Evolutionary conservation across 2,329 filamentous ascomycete species (phyloP), one percentile per base, ranked within the genome.

Genomic region (Xylaria sp.): DNA sequence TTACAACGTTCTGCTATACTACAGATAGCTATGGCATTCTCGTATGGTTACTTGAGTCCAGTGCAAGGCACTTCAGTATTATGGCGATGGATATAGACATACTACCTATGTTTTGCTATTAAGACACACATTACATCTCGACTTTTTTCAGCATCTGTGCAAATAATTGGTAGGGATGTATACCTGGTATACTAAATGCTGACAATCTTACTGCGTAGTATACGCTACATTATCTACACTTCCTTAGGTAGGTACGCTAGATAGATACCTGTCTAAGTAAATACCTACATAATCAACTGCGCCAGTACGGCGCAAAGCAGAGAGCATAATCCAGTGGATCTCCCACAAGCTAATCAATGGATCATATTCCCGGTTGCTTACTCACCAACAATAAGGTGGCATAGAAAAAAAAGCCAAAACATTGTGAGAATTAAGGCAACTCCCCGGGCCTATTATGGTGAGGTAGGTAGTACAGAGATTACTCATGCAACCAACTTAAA

Each of bases 321-420:
- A 31, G 27, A 15, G 15, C 27, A 22, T 22, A 25, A 15, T 31
- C 20, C 22, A 27, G 53, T 29, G 36, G 53, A 42, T 42, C 53
- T 42, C 17, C 25, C 25, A 44, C 25, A 27, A n/a, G 39, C 29
- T 57, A 25, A 47, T 58, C 42, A 9, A 13, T 31, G n/a, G 29
- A 17, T 9, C 29, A 49, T 33, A 13, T 36, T 33, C 42, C 39
- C 10, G n/a, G 42, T 6, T 3, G 55, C 55, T 58, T 58, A 58
- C 54, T 55, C 36, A 44, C 53, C 36, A 42, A 33, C 54, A 33
- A 56, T 15, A 29, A 39, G 27, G 51, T 54, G 20, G 36, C 36
- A 25, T 55, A 5, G 3, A 39, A 29, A 39, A 38, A 39, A 2
- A 10, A 17, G 10, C 13, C 10, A 17, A 39, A 33, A 27, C 2